Evolutionary conservation across 352 stramenopile species (phyloP), one percentile per base, ranked within the genome.

Genomic region (Phytophthora crassamura): DNA sequence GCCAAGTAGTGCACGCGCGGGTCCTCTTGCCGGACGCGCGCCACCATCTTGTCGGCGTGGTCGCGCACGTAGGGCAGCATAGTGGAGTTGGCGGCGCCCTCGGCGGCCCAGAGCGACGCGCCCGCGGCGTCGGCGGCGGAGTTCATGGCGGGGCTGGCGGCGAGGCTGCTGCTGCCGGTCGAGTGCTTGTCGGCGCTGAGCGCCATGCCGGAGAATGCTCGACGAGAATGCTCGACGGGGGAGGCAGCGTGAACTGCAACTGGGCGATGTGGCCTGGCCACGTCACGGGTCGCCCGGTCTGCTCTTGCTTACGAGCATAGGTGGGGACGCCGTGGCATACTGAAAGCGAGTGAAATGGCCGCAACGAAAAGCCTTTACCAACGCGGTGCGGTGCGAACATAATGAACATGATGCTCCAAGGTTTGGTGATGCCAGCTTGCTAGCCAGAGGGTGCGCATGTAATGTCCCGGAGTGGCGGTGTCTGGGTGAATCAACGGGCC

Each of bases 31-130:
- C 73, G 61, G 28, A 83, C 66, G 39, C 76, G 78, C 15, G 70
- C 50, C 40, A 81, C 72, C 72, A 78, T 77, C 25, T 54, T 35
- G 18, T 84, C 71, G 28, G 78, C 82, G 60, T 93, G 82, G 33
- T 71, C 54, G 34, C 67, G 74, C 34, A 91, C 66, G 48, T 90
- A 90, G 18, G 82, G 80, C 50, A 93, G 65, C 69, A 70, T 69
- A 40, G 72, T 67, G 46, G 80, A 83, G 25, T 74, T 67, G 11
- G 66, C 39, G 16, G 58, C 50, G 18, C 59, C 34, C 45, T 83
- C 68, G 10, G 41, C 34, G 11, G 72, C 74, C 82, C 84, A 90
- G 2, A 90, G 70, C 40, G 73, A 47, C 39, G 59, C 62, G 33
- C 72, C 70, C 16, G 38, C 42, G 8, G 81, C 72, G 46, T 89